Base-by-base conservation (phyloP, 257 asterid genomes). In the Solanum piurae region DNA sequence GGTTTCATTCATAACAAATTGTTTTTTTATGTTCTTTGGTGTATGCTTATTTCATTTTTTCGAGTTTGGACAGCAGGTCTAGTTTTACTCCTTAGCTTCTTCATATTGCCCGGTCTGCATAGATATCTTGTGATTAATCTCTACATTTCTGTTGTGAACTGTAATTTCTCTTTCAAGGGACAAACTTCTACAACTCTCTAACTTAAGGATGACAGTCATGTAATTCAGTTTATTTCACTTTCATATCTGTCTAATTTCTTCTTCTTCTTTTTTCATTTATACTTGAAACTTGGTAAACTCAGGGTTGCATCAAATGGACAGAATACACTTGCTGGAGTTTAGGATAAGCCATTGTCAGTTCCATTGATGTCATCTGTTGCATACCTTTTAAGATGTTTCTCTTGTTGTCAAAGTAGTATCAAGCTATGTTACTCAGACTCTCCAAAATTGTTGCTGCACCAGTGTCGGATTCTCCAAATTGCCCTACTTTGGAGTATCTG, bases 21-120 rank as follows among this genome's bases (percentile, higher is more conserved):
- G 7, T 37, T 44, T 34, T 33, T 6, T 34, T 33, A 18, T 18
- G 44, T 72, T 18, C 18, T 7, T 72, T 8, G 27, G 27, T 34
- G 23, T 31, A 3, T 3, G 27, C 3, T 23, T 21, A 3, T 72
- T 18, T 18, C 9, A 1, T 3, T 18, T 33, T 16, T 7, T 18
- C 7, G 12, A 72, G 8, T 33, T 72, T 34, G 12, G 11, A 72
- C 94, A 98, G 93, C 92, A 20, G 44, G 92, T 88, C 66, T 60
- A 73, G 3, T 72, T 36, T 72, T 55, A 55, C 14, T 31, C 6
- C 27, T 4, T 33, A 72, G 25, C 79, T 33, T 72, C 3, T 74
- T 72, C 36, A 10, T 74, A 52, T 5, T 36, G 2, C 52, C 1
- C 52, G 9, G 33, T 36, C 33, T 75, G 20, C 31, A 75, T 73